Conservation (phyloP, 352 stramenopile species). For the Stramenopiles sp. region DNA sequence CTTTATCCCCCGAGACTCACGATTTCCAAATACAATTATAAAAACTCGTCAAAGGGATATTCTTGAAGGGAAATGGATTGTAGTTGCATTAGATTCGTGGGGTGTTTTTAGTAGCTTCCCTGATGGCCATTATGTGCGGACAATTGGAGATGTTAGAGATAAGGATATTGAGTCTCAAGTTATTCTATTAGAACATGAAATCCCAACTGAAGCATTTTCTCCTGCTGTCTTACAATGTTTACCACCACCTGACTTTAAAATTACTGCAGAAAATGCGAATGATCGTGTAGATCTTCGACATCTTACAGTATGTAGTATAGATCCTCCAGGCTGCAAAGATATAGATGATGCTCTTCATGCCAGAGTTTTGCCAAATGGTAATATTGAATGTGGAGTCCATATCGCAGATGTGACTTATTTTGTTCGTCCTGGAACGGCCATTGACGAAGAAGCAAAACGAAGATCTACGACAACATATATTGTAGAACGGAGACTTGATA, state of each 20-base stretch:
- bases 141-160: constrained; percentile 5
- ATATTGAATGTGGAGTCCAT: constrained; percentile 63
- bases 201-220: constrained; percentile 21
- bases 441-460: constrained; percentile 56
- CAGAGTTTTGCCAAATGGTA: constrained; percentile 15
- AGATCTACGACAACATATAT: constrained; percentile 85
- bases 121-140: constrained; percentile 1
- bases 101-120: neutral
- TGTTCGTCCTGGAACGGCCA: constrained; percentile 30
- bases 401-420: constrained; percentile 94
- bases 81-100: constrained; percentile 3
- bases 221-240: neutral
- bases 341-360: constrained; percentile 61
- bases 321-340: constrained; percentile 74
- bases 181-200: neutral
- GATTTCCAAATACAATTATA: constrained; percentile 7
- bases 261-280: neutral
- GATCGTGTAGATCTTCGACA: neutral
- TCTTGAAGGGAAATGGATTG: constrained; percentile 2
- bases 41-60: neutral
- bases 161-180: neutral
- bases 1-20: constrained; percentile 29
- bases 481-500: constrained; percentile 57
- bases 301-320: constrained; percentile 47
- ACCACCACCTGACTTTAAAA: constrained; percentile 4